These are phyloP conservation scores for Dorcoceras hygrometricum DNA, from an alignment of 257 asterid genomes.

Conservation along the genomic window DNA sequence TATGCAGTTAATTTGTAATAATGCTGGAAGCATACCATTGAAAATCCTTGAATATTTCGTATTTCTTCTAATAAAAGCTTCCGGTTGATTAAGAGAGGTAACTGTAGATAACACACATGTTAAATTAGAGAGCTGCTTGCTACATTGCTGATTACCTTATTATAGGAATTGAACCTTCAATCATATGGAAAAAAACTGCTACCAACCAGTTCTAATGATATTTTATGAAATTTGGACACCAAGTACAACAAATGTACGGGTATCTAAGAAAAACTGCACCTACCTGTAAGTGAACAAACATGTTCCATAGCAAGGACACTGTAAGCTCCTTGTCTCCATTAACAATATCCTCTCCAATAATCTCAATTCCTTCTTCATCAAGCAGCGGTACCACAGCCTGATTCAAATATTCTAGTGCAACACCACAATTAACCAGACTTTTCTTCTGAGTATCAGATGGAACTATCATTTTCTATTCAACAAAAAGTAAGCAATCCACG, in stretches of 20 bases:
- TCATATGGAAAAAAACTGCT: constrained; percentile 6
- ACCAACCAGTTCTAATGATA: neutral
- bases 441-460: constrained; percentile 85
- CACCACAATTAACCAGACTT: constrained; percentile 65
- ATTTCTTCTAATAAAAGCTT: constrained; percentile 64
- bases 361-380: constrained; percentile 75
- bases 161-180: constrained; percentile 6
- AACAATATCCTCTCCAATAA: constrained; percentile 68
- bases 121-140: constrained; percentile 23
- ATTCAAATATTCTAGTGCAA: constrained; percentile 70
- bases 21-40: constrained; percentile 47
- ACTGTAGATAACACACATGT: constrained; percentile 49
- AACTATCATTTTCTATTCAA: constrained; percentile 71
- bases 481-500: constrained; percentile 24
- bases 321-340: constrained; percentile 80
- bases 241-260: neutral
- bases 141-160: constrained; percentile 8
- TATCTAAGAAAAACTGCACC: constrained; percentile 15
- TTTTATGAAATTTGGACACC: neutral
- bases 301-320: constrained; percentile 82
- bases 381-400: constrained; percentile 60
- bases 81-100: constrained; percentile 76
- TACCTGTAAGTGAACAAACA: constrained; percentile 94
- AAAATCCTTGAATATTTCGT: constrained; percentile 57
- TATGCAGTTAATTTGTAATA: constrained; percentile 24